Conservation (phyloP, 192 early-diverging fungal genomes). For the Coemansia brasiliensis region DNA sequence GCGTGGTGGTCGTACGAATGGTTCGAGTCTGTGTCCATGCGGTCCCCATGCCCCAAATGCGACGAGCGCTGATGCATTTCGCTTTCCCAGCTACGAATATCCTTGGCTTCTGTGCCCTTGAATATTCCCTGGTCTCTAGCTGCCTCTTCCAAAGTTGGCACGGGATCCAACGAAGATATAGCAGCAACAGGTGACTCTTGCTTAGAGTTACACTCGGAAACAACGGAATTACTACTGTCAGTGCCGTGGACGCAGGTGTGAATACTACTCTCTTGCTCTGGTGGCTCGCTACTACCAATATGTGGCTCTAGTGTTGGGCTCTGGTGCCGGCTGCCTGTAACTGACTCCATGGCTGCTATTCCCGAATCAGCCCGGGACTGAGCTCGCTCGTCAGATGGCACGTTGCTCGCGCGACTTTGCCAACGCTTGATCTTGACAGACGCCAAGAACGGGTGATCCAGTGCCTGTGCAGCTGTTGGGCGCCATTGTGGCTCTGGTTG, state of each 20-base stretch:
- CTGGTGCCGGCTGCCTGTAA: background rate
- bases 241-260: conserved; percentile 7
- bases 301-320: background rate
- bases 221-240: conserved; percentile 4
- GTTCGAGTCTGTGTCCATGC: conserved; percentile 25
- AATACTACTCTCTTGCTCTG: background rate
- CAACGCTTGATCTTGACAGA: conserved; percentile 16
- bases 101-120: conserved; percentile 20
- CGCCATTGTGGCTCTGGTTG: conserved; percentile 58
- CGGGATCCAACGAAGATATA: background rate
- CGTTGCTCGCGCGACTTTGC: background rate
- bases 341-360: background rate
- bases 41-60: conserved; percentile 23
- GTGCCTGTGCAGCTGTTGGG: conserved; percentile 57
- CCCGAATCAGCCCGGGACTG: conserved; percentile 1
- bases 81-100: conserved; percentile 36
- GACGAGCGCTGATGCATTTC: conserved; percentile 38
- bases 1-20: conserved; percentile 16
- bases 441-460: conserved; percentile 61
- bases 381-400: background rate
- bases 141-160: background rate
- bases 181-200: conserved; percentile 2
- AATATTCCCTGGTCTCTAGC: conserved; percentile 18
- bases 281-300: background rate
- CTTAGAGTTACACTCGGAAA: conserved; percentile 25